Conservation (phyloP, 2,329 filamentous ascomycete species). For the Lecanicillium sp. region DNA sequence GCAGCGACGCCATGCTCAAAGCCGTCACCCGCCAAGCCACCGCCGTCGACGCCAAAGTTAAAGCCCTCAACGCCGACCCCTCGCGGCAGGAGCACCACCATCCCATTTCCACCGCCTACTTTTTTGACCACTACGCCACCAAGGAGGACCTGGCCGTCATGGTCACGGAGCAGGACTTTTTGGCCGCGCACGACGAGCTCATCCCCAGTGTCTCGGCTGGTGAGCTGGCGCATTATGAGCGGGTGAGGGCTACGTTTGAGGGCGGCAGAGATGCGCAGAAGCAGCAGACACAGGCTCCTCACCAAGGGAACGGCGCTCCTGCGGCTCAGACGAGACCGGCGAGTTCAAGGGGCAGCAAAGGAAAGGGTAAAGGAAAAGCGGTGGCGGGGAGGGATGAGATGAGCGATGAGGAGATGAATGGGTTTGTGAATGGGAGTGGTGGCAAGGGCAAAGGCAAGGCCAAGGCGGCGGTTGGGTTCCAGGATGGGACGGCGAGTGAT, state of each 20-base stretch:
- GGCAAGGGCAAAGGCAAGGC: conserved; percentile 43
- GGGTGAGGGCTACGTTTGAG: conserved; percentile 77
- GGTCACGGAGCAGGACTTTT: conserved; percentile 84
- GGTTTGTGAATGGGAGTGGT: conserved; percentile 20
- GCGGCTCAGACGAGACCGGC: conserved; percentile 13
- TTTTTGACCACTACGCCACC: conserved; percentile 87
- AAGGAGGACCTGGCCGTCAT: conserved; percentile 77
- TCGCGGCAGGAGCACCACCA: conserved; percentile 21
- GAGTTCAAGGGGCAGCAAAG: conserved; percentile 26
- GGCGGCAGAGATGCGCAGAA: conserved; percentile 36
- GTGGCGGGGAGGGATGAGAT: conserved; percentile 24
- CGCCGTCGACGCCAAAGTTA: conserved; percentile 76
- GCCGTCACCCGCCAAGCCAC: conserved; percentile 87
- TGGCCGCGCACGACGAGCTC: conserved; percentile 72
- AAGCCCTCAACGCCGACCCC: conserved; percentile 50
- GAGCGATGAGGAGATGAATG: conserved; percentile 25
- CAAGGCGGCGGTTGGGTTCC: conserved; percentile 44
- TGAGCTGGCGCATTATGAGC: conserved; percentile 85
- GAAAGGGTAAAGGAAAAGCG: conserved; percentile 26
- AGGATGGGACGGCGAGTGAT: conserved; percentile 46
- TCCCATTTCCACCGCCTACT: conserved; percentile 78
- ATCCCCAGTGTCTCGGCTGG: conserved; percentile 91
- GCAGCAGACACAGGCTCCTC: conserved; percentile 31
- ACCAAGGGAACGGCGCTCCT: conserved; percentile 5
- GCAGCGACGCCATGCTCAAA: conserved; percentile 97